These are phyloP conservation scores for Nematocida sp. DNA, from an alignment of 371 early-diverging fungal genomes.

Conservation along the genomic window DNA sequence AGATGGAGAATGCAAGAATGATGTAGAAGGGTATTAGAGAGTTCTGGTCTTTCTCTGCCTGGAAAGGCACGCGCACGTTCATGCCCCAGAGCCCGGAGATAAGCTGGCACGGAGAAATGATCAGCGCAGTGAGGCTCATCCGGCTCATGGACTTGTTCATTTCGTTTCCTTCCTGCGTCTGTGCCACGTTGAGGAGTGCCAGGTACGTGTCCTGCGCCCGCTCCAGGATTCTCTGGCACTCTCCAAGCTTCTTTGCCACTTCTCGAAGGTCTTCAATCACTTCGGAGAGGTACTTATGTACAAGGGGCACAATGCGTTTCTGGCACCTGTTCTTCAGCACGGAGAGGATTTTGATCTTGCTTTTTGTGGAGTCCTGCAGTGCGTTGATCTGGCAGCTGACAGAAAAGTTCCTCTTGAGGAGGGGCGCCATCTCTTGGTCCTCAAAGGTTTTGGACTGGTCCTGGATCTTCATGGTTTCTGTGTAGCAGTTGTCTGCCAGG, in stretches of 20 bases:
- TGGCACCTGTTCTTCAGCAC: slow-evolving; percentile 38
- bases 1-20: slow-evolving; percentile 16
- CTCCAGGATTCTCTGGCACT: slow-evolving; percentile 54
- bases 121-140: slow-evolving; percentile 56
- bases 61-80: slow-evolving; percentile 60
- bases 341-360: slow-evolving; percentile 56
- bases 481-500: slow-evolving; percentile 35
- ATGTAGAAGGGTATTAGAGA: slow-evolving; percentile 45
- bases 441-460: slow-evolving; percentile 40
- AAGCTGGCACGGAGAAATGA: slow-evolving; percentile 60
- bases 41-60: slow-evolving; percentile 14
- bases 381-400: slow-evolving; percentile 49
- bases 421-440: slow-evolving; percentile 30
- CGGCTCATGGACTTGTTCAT: slow-evolving; percentile 61
- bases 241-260: slow-evolving; percentile 41
- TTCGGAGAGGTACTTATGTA: slow-evolving; percentile 34
- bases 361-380: slow-evolving; percentile 42
- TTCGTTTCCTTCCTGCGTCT: slow-evolving; percentile 57
- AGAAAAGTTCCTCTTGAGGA: slow-evolving; percentile 53
- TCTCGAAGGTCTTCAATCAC: slow-evolving; percentile 50
- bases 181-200: slow-evolving; percentile 59
- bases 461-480: slow-evolving; percentile 45
- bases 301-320: slow-evolving; percentile 31
- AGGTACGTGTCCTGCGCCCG: slow-evolving; percentile 60
- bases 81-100: slow-evolving; percentile 64